Evolutionary conservation across 495 filamentous ascomycete species (phyloP).

Genomic region (Jackrogersella multiformis): DNA sequence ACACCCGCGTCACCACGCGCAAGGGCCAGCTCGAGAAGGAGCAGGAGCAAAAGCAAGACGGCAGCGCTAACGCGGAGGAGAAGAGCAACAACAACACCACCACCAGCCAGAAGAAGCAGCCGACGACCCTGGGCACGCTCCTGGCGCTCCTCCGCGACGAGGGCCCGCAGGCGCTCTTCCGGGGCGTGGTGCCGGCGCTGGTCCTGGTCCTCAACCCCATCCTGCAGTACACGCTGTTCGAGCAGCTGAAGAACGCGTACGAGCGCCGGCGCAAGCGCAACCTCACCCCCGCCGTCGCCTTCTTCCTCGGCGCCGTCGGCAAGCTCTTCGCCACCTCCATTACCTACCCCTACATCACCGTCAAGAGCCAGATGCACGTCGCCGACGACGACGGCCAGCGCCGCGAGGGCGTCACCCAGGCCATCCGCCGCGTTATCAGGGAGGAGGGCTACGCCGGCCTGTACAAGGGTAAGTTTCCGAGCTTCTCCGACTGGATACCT

Average conservation of each 20-base stretch:
- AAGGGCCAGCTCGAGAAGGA: slow-evolving; percentile 60
- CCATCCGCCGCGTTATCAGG: slow-evolving; percentile 77
- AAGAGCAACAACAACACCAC: slow-evolving; percentile 34
- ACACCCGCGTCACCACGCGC: slow-evolving; percentile 96
- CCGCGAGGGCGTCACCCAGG: slow-evolving; percentile 74
- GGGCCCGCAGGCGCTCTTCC: slow-evolving; percentile 83
- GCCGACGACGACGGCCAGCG: slow-evolving; percentile 73
- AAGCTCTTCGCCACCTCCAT: slow-evolving; percentile 93
- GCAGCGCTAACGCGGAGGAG: no score
- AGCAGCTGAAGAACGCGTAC: slow-evolving; percentile 82
- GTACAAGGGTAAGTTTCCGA: slow-evolving; percentile 78
- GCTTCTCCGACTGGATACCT: neutral
- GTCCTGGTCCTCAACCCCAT: slow-evolving; percentile 98
- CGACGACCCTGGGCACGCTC: slow-evolving; percentile 80
- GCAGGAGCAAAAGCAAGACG: slow-evolving; percentile 40
- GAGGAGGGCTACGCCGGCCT: slow-evolving; percentile 90
- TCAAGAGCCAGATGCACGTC: slow-evolving; percentile 97
- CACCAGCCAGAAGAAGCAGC: slow-evolving; percentile 50
- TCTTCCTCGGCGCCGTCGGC: slow-evolving; percentile 89
- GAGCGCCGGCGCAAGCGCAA: slow-evolving; percentile 57
- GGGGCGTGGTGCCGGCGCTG: slow-evolving; percentile 90
- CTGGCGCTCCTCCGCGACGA: slow-evolving; percentile 79
- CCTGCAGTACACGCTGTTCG: slow-evolving; percentile 97
- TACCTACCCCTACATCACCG: slow-evolving; percentile 98
- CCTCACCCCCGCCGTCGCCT: slow-evolving; percentile 85